phyloP scores from a whole-genome alignment of 1,139 yeast genomes.

The Fermentozyma sake region DNA sequence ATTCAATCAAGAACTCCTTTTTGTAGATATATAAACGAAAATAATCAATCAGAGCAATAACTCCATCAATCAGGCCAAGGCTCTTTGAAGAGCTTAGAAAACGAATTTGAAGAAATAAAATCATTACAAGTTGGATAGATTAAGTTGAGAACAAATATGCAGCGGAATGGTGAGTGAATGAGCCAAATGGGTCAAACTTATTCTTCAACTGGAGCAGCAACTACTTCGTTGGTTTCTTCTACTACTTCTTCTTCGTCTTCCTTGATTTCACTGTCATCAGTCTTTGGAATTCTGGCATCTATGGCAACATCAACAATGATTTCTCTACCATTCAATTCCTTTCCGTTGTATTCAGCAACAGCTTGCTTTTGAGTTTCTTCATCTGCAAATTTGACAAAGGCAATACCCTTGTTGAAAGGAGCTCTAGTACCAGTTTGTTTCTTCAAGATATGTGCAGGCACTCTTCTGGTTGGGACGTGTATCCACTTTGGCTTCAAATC shows the following conservation, averaged over 20 bases:
- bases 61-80: too few relatives aligned
- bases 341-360: slow-evolving; percentile 49
- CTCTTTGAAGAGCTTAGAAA: too few relatives aligned
- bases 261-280: slow-evolving; percentile 10
- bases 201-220: too few relatives aligned
- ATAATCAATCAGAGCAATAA: too few relatives aligned
- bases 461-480: slow-evolving; percentile 50
- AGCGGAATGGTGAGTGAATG: too few relatives aligned
- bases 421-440: slow-evolving; percentile 25
- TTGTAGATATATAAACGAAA: too few relatives aligned
- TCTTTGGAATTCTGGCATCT: slow-evolving; percentile 36
- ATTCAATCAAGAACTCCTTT: slow-evolving; percentile 13
- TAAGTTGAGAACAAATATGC: too few relatives aligned
- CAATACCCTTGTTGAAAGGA: slow-evolving; percentile 58
- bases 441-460: slow-evolving; percentile 36
- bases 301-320: slow-evolving; percentile 55
- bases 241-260: slow-evolving; percentile 3
- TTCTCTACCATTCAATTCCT: slow-evolving; percentile 48
- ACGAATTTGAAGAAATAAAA: too few relatives aligned
- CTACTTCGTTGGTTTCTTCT: slow-evolving; percentile 3
- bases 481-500: slow-evolving; percentile 51
- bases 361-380: slow-evolving; percentile 48
- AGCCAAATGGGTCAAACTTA: too few relatives aligned
- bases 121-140: too few relatives aligned
- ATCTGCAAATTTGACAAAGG: slow-evolving; percentile 51